phyloP scores from a whole-genome alignment of 371 early-diverging fungal species.

The Apophysomyces trapeziformis region DNA sequence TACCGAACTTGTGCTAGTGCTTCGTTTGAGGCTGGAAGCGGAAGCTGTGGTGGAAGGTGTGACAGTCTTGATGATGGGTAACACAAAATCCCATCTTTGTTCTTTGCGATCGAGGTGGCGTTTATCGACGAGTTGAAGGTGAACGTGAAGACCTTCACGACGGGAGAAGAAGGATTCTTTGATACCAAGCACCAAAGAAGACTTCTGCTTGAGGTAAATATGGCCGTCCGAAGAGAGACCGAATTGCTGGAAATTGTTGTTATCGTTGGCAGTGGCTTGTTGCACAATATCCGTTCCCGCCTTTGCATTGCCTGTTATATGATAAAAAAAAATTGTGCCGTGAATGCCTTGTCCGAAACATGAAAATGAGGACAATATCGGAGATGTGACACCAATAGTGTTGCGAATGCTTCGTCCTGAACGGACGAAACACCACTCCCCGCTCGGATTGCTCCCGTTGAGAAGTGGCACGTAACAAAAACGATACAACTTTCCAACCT shows the following conservation, averaged over 20 bases:
- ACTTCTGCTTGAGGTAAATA: constrained; percentile 47
- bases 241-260: constrained; percentile 36
- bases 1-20: constrained; percentile 25
- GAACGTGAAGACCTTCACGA: constrained; percentile 54
- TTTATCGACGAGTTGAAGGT: constrained; percentile 47
- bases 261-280: constrained; percentile 38
- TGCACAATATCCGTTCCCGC: constrained; percentile 57
- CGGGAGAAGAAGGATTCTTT: constrained; percentile 55
- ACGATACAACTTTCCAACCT: neutral
- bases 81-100: constrained; percentile 54
- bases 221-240: constrained; percentile 46
- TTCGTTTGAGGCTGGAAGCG: constrained; percentile 4
- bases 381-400: constrained; percentile 1
- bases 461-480: neutral
- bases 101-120: constrained; percentile 45
- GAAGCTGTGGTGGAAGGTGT: constrained; percentile 12
- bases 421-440: neutral
- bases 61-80: constrained; percentile 34
- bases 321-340: constrained; percentile 9
- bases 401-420: constrained; percentile 12
- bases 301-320: constrained; percentile 40
- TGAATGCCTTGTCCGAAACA: constrained; percentile 1
- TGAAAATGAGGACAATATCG: neutral
- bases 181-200: constrained; percentile 55
- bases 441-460: constrained; percentile 11